A percentile compares a stretch with the other conserved stretches of the same genome.
These are phyloP conservation scores for Scedosporium aurantiacum DNA, from an alignment of 2,329 filamentous ascomycete species.

Conservation along the genomic window DNA sequence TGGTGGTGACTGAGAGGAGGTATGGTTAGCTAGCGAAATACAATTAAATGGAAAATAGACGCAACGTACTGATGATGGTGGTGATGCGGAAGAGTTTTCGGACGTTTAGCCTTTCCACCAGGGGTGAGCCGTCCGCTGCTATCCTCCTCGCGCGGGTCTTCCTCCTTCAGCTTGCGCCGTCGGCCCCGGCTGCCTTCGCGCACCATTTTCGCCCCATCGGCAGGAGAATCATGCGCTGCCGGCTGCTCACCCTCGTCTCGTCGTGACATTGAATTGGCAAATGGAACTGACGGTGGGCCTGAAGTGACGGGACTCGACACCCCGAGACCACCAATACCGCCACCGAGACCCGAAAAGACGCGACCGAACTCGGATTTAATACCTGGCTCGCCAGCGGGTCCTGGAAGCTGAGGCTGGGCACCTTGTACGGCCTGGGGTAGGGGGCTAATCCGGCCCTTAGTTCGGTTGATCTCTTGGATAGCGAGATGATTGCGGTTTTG, in stretches of 20 bases:
- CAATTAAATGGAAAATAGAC: background rate
- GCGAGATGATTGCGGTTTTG: constrained; percentile 60
- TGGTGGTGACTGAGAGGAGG: constrained; percentile 18
- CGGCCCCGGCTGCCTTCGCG: constrained; percentile 14
- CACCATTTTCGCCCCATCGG: constrained; percentile 27
- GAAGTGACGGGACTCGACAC: constrained; percentile 40
- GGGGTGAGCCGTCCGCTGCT: constrained; percentile 52
- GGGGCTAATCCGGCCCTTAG: constrained; percentile 70
- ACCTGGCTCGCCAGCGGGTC: constrained; percentile 69
- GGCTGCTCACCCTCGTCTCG: constrained; percentile 39
- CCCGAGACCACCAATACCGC: constrained; percentile 38
- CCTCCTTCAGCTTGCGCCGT: constrained; percentile 57
- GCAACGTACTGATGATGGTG: constrained; percentile 48
- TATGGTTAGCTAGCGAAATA: constrained; percentile 7
- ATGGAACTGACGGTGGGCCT: constrained; percentile 29
- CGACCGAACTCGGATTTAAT: constrained; percentile 93
- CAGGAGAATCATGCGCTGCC: constrained; percentile 30
- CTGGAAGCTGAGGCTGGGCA: constrained; percentile 69
- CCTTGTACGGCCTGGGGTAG: constrained; percentile 90
- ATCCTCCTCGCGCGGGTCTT: constrained; percentile 56
- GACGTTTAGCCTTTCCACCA: constrained; percentile 46
- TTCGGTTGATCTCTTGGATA: constrained; percentile 66
- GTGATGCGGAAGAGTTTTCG: constrained; percentile 56
- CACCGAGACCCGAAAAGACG: constrained; percentile 87
- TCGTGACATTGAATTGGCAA: constrained; percentile 33